Evolutionary conservation across 2,329 filamentous ascomycete genomes (phyloP).

Genomic region (Alternaria triticimaculans): DNA sequence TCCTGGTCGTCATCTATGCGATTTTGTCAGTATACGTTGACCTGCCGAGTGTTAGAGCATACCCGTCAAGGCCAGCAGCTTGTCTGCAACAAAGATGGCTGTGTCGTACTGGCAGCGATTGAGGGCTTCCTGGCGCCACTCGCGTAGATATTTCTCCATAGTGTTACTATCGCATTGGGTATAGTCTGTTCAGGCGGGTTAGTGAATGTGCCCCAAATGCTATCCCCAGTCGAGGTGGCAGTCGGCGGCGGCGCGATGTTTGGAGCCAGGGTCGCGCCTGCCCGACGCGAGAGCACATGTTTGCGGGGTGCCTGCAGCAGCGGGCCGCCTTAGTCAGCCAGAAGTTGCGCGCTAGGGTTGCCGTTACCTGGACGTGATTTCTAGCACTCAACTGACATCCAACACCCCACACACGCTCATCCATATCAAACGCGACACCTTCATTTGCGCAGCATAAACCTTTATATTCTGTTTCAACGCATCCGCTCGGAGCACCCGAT

Average conservation of each 20-base stretch:
- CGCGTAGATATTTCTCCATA: conserved; percentile 93
- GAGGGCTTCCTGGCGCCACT: conserved; percentile 93
- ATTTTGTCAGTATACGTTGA: conserved; percentile 14
- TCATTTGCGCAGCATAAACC: not conserved
- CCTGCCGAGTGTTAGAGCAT: conserved; percentile 36
- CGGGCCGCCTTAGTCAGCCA: conserved; percentile 22
- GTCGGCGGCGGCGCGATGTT: conserved; percentile 1
- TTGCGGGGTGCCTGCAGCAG: conserved; percentile 22
- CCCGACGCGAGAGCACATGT: conserved; percentile 26
- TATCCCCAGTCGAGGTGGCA: conserved; percentile 1
- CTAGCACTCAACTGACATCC: not conserved
- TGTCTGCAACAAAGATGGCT: conserved; percentile 96
- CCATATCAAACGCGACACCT: not conserved
- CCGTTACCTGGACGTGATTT: conserved; percentile 7
- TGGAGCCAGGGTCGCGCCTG: conserved; percentile 21
- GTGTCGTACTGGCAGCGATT: conserved; percentile 97
- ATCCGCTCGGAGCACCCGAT: not conserved
- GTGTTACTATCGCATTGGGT: conserved; percentile 10
- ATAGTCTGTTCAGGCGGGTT: not conserved
- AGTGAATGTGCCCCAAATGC: not conserved
- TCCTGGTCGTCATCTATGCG: conserved; percentile 84
- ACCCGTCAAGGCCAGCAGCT: conserved; percentile 94
- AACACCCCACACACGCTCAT: not conserved
- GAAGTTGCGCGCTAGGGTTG: conserved; percentile 5
- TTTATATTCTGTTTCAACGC: not conserved